Evolutionary conservation across 352 stramenopile genomes (phyloP), one percentile per base, ranked within the genome.

Genomic region (Thraustotheca clavata): DNA sequence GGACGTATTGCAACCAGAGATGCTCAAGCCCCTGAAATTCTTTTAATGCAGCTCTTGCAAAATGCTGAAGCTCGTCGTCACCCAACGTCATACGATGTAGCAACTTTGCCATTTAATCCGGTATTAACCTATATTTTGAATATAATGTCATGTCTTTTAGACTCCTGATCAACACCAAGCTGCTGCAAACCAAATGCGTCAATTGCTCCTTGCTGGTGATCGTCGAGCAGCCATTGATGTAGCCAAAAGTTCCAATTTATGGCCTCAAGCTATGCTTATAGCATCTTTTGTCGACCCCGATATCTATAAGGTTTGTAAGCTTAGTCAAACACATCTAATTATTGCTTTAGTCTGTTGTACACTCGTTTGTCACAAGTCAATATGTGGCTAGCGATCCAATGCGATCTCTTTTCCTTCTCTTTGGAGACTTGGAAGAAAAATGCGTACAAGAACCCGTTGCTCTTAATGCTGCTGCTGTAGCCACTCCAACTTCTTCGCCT

Each of bases 261-360:
- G 86, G 86, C 79, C 86, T 0, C 82, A 95, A 69, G 86, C 86
- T 1, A 91, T 95, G 75, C 71, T 95, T 1, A 88, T 95, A 41
- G 83, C 79, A 29, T 91, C 82, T 6, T 91, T 90, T 67, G 90
- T 83, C 0, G 83, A 88, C 66, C 89, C 89, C 27, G 83, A 91
- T 39, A 79, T 90, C 62, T 95, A 93, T 73, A 90, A 82, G 70
- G 77, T 80, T 34, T 24, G 22, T 20, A 2, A 35, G 35, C 48
- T 34, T 16, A 22, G 11, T 22, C 12, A 22, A 20, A 7, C 29
- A 46, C 38, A 41, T 29, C n/a, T 27, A 49, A 33, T 6, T 41
- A 22, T 24, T 61, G 52, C 16, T 65, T 2, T 49, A 87, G 72
- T 79, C 80, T 33, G 86, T 92, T 1, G 46, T 95, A 38, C 76